Conservation (phyloP, 139 green algal species). For the Chlamydomonas sphaeroides region DNA sequence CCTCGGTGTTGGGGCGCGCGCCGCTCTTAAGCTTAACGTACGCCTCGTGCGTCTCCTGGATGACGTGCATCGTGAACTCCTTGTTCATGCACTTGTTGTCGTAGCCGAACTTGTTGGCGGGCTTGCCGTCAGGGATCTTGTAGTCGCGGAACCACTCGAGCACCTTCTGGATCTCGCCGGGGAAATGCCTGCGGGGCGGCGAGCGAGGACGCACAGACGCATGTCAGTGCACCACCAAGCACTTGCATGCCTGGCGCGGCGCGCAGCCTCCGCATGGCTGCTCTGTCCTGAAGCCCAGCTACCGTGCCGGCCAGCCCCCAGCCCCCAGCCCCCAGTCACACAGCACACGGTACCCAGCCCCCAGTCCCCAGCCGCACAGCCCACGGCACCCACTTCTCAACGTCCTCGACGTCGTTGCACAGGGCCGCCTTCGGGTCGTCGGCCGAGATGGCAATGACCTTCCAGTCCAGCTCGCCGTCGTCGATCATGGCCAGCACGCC, state of each 20-base stretch:
- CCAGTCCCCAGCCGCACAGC: not conserved
- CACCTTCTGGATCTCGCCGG: slow-evolving; percentile 94
- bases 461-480: slow-evolving; percentile 99
- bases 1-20: slow-evolving; percentile 64
- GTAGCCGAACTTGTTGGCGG: slow-evolving; percentile 93
- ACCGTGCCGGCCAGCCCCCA: not conserved
- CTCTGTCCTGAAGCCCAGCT: too few species aligned
- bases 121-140: slow-evolving; percentile 99
- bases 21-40: slow-evolving; percentile 74
- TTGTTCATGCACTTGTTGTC: slow-evolving; percentile 91
- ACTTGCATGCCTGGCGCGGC: too few species aligned
- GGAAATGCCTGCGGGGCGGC: slow-evolving; percentile 80
- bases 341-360: not conserved
- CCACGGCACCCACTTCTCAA: slow-evolving; percentile 84
- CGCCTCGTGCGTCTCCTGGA: slow-evolving; percentile 71
- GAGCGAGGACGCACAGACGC: too few species aligned
- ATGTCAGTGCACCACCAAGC: too few species aligned
- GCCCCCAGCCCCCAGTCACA: not conserved
- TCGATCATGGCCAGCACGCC: slow-evolving; percentile 98
- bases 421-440: slow-evolving; percentile 92
- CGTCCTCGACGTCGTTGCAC: slow-evolving; percentile 96
- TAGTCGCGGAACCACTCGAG: slow-evolving; percentile 98
- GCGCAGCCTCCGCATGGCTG: too few species aligned
- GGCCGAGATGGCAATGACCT: slow-evolving; percentile 92
- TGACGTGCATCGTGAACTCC: slow-evolving; percentile 79